A percentile compares a stretch with the other conserved stretches of the same genome.
Evolutionary conservation across 345 rosid species (phyloP).

Genomic region (Moricandia arvensis): DNA sequence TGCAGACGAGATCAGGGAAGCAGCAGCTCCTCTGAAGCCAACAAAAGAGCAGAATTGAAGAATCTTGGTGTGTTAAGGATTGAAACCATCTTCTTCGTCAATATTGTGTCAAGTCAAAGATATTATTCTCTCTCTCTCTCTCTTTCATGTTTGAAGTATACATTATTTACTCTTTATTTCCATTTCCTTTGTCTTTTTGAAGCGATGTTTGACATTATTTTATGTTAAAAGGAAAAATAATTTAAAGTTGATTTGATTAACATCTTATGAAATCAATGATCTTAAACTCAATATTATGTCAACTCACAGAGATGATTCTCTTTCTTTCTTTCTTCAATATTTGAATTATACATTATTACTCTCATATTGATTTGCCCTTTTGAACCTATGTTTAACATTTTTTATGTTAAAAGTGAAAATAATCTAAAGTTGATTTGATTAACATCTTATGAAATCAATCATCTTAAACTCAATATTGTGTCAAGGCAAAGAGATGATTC

Average conservation of each 20-base stretch:
- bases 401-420: too few species aligned
- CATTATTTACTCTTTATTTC: not conserved
- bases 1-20: constrained; percentile 76
- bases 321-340: too few species aligned
- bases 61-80: constrained; percentile 1
- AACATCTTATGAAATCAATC: too few species aligned
- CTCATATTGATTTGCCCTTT: too few species aligned
- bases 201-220: not conserved
- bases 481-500: not conserved
- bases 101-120: constrained; percentile 4
- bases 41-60: constrained; percentile 54
- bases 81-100: constrained; percentile 8
- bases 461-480: constrained; percentile 3
- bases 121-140: not conserved
- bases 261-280: not conserved
- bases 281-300: too few species aligned
- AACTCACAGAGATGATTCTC: too few species aligned
- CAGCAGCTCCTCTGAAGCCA: constrained; percentile 52
- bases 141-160: not conserved
- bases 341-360: too few species aligned
- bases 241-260: not conserved
- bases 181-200: too few species aligned
- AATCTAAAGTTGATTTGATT: too few species aligned
- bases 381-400: too few species aligned
- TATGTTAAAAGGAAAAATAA: not conserved